Evolutionary conservation across 495 filamentous ascomycete species (phyloP).

Genomic region (Elaphomyces granulatus): DNA sequence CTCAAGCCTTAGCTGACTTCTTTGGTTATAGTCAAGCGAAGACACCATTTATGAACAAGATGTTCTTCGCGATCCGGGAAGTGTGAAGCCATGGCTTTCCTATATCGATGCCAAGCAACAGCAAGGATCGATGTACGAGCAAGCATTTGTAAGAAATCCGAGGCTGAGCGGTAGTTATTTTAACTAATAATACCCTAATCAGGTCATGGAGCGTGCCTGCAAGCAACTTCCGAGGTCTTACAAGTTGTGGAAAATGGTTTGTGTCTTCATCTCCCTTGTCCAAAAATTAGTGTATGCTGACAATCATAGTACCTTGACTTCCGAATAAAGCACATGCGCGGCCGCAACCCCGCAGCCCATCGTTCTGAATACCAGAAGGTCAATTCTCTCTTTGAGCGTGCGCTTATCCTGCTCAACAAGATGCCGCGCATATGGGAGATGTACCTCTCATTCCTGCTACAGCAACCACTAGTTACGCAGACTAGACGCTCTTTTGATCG

Average conservation of each 20-base stretch:
- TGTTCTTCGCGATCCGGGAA: constrained; percentile 70
- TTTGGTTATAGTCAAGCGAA: constrained; percentile 48
- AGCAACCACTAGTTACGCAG: constrained; percentile 83
- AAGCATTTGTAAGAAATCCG: constrained; percentile 61
- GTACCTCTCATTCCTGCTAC: constrained; percentile 82
- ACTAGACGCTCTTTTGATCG: constrained; percentile 89
- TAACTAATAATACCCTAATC: too few species aligned
- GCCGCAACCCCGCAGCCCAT: constrained; percentile 72
- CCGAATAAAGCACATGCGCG: constrained; percentile 64
- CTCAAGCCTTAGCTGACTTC: constrained; percentile 8
- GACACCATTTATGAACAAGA: constrained; percentile 96
- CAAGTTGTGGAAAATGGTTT: constrained; percentile 96
- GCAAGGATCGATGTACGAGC: constrained; percentile 75
- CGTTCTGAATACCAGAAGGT: constrained; percentile 79
- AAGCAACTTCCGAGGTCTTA: constrained; percentile 82
- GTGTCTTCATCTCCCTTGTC: constrained; percentile 7
- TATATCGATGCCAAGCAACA: constrained; percentile 89
- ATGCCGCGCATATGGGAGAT: constrained; percentile 99
- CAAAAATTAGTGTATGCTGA: not conserved
- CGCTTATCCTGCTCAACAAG: constrained; percentile 90
- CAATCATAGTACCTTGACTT: constrained; percentile 65
- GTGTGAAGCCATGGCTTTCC: constrained; percentile 86
- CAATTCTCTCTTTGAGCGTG: constrained; percentile 88
- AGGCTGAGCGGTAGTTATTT: too few species aligned
- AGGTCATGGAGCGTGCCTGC: constrained; percentile 77